Percentiles rank a stretch among this genome's conserved stretches.
Evolutionary conservation across 1,284 basidiomycete genomes (phyloP).

Genomic region (Fomitiporia mediterranea): DNA sequence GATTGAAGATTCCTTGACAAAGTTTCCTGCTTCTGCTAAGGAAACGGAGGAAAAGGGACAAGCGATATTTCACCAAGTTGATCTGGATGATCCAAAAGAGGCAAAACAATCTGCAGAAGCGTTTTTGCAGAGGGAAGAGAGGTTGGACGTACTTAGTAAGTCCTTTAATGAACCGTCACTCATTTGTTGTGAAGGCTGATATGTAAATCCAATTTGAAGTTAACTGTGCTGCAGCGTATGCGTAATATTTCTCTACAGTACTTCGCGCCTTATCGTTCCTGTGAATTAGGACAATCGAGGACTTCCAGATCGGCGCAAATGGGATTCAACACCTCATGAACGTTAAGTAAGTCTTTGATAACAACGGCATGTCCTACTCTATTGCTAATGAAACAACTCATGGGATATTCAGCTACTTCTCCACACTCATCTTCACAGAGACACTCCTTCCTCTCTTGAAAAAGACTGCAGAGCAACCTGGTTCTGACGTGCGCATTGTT

Average conservation of each 20-base stretch:
- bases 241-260: slow-evolving; percentile 1
- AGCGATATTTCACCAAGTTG: slow-evolving; percentile 24
- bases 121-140: slow-evolving; percentile 25
- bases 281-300: neutral
- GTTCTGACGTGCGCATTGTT: slow-evolving; percentile 32
- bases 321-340: slow-evolving; percentile 28
- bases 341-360: slow-evolving; percentile 24
- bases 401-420: slow-evolving; percentile 32
- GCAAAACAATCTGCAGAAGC: slow-evolving; percentile 25
- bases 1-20: slow-evolving; percentile 26
- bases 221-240: slow-evolving; percentile 27
- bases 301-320: slow-evolving; percentile 13
- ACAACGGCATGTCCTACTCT: neutral
- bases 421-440: slow-evolving; percentile 31
- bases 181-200: neutral
- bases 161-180: neutral
- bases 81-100: slow-evolving; percentile 22
- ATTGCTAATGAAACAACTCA: no score
- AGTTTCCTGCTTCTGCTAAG: slow-evolving; percentile 23
- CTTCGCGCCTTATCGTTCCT: neutral
- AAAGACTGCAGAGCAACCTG: slow-evolving; percentile 25
- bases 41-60: no score
- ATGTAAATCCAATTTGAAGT: slow-evolving; percentile 20
- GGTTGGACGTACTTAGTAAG: slow-evolving; percentile 27
- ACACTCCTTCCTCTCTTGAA: slow-evolving; percentile 30